Percentiles rank a stretch among this genome's conserved stretches.
phyloP scores from a whole-genome alignment of 441 rosid species.

The Arabidopsis lyrata region DNA sequence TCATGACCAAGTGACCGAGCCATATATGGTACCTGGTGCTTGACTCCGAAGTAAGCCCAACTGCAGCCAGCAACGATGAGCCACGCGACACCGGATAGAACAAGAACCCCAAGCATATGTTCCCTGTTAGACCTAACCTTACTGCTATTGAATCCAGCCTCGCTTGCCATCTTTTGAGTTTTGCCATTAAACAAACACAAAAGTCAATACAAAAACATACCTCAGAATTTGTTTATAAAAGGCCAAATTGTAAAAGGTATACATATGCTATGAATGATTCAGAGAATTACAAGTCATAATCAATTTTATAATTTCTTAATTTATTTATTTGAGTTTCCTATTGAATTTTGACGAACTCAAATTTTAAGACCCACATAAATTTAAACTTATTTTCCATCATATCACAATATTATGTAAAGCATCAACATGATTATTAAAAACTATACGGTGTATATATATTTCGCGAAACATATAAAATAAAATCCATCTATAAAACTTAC shows the following conservation, averaged over 20 bases:
- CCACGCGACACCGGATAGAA: constrained; percentile 21
- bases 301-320: not conserved
- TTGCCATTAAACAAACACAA: constrained; percentile 6
- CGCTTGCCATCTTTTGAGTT: constrained; percentile 17
- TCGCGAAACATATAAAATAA: not conserved
- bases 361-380: not conserved
- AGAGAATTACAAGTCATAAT: not conserved
- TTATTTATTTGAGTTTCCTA: not conserved
- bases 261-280: constrained; percentile 1
- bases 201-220: not conserved
- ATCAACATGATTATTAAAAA: not conserved
- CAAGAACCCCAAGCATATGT: constrained; percentile 20
- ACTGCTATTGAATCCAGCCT: constrained; percentile 14
- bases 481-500: not conserved
- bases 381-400: not conserved
- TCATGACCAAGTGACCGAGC: constrained; percentile 16
- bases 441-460: not conserved
- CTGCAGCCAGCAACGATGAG: not conserved
- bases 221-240: not conserved
- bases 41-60: constrained; percentile 19
- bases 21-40: constrained; percentile 23
- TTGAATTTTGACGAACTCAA: not conserved
- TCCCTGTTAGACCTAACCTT: constrained; percentile 11
- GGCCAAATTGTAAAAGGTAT: not conserved
- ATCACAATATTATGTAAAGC: not conserved